phyloP scores from a whole-genome alignment of 164 flowering plant genomes.

The Sedum album region DNA sequence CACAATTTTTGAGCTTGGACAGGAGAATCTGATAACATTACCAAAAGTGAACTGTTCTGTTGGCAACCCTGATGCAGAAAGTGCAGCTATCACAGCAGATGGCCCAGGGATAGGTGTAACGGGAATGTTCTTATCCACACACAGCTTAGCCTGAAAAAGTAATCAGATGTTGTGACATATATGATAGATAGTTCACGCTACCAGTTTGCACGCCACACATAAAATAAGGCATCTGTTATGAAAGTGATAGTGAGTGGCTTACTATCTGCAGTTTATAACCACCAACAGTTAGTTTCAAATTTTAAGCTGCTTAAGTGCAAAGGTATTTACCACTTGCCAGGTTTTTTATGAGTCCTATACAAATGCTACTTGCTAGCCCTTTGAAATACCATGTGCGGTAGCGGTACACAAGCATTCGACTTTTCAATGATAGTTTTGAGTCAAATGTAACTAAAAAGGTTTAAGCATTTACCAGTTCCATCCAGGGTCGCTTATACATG shows the following conservation, averaged over 20 bases:
- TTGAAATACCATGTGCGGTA: background rate
- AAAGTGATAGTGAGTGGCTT: background rate
- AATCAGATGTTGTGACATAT: background rate
- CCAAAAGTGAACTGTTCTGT: conserved; percentile 87
- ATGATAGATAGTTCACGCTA: background rate
- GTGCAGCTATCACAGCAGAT: conserved; percentile 74
- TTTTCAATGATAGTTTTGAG: background rate
- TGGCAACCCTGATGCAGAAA: conserved; percentile 81
- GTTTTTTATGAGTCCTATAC: background rate
- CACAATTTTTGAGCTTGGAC: background rate
- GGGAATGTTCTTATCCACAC: conserved; percentile 59
- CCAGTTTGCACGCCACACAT: background rate
- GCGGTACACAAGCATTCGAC: too few relatives aligned
- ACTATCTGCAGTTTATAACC: background rate
- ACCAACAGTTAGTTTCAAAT: too few relatives aligned
- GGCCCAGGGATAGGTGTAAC: conserved; percentile 93
- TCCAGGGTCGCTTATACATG: conserved; percentile 98
- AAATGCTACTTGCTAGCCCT: background rate
- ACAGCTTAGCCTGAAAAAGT: conserved; percentile 57
- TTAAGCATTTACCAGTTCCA: conserved; percentile 49
- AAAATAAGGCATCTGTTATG: background rate
- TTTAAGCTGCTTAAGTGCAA: background rate
- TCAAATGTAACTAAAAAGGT: background rate
- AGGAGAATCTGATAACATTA: conserved; percentile 22
- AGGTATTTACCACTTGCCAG: background rate